Conservation (phyloP, 495 filamentous ascomycete species). For the Aspergillus asperescens region DNA sequence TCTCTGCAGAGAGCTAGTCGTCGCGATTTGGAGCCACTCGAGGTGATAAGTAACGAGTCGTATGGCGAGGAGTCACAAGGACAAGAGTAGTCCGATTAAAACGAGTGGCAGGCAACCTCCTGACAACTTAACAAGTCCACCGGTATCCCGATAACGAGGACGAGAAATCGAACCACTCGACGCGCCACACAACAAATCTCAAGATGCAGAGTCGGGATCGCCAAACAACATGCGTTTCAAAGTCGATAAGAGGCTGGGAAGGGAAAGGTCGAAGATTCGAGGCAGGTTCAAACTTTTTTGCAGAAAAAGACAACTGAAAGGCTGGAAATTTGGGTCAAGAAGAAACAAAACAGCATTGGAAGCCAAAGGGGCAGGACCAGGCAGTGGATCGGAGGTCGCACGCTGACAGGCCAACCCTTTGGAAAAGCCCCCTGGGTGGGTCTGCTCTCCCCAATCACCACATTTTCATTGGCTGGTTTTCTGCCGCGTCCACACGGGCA, state of each 20-base stretch:
- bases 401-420: constrained; percentile 9
- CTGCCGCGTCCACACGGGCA: constrained; percentile 21
- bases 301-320: too few species aligned
- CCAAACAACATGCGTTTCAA: neutral
- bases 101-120: constrained; percentile 4
- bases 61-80: neutral
- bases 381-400: constrained; percentile 4
- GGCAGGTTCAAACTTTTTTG: too few species aligned
- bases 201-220: neutral
- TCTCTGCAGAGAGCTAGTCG: neutral
- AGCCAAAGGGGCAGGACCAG: constrained; percentile 3
- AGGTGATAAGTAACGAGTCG: neutral
- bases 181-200: neutral
- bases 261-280: constrained; percentile 8
- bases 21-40: neutral
- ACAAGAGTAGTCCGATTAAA: neutral
- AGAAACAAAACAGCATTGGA: constrained; percentile 1
- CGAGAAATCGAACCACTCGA: neutral
- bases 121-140: neutral
- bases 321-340: constrained; percentile 6
- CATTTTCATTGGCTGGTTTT: neutral
- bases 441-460: constrained; percentile 2
- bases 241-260: constrained; percentile 7
- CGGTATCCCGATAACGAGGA: neutral
- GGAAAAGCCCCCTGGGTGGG: constrained; percentile 14